Percentiles rank a stretch among this genome's conserved stretches.
phyloP scores from a whole-genome alignment of 164 flowering plant species.

The Vitis amurensis region DNA sequence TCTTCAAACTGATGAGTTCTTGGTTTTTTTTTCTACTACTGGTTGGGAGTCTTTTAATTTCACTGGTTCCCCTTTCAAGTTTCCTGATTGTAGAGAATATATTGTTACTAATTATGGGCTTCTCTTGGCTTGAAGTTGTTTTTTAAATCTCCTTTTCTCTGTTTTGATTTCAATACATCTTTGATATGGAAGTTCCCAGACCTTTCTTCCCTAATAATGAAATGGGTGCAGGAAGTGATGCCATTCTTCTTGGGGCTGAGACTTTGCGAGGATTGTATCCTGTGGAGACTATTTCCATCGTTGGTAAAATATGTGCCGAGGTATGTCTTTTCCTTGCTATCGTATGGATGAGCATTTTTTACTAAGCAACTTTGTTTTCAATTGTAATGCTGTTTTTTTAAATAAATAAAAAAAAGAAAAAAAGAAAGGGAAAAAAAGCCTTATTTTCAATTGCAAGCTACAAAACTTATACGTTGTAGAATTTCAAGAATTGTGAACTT shows the following conservation, averaged over 20 bases:
- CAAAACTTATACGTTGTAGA: too few relatives aligned
- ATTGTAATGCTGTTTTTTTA: background rate
- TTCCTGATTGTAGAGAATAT: too few relatives aligned
- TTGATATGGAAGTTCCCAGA: background rate
- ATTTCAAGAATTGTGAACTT: too few relatives aligned
- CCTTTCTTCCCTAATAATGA: background rate
- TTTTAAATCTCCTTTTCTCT: too few relatives aligned
- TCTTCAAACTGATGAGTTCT: background rate
- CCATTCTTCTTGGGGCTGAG: conserved; percentile 93
- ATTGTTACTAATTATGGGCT: too few relatives aligned
- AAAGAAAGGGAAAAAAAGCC: too few relatives aligned
- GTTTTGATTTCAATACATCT: background rate
- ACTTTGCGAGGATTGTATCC: conserved; percentile 86
- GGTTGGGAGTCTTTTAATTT: too few relatives aligned
- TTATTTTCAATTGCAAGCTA: too few relatives aligned
- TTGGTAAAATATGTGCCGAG: conserved; percentile 90
- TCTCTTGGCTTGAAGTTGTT: background rate
- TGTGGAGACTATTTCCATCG: conserved; percentile 77
- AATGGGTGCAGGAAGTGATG: conserved; percentile 69
- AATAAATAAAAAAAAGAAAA: too few relatives aligned
- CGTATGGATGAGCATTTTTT: too few relatives aligned
- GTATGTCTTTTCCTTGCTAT: conserved; percentile 26
- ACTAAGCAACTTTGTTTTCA: too few relatives aligned
- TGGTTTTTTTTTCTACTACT: background rate
- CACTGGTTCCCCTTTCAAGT: too few relatives aligned